These are phyloP conservation scores for Debaryomycetaceae sp. DNA, from an alignment of 1,139 yeast genomes.

Conservation along the genomic window DNA sequence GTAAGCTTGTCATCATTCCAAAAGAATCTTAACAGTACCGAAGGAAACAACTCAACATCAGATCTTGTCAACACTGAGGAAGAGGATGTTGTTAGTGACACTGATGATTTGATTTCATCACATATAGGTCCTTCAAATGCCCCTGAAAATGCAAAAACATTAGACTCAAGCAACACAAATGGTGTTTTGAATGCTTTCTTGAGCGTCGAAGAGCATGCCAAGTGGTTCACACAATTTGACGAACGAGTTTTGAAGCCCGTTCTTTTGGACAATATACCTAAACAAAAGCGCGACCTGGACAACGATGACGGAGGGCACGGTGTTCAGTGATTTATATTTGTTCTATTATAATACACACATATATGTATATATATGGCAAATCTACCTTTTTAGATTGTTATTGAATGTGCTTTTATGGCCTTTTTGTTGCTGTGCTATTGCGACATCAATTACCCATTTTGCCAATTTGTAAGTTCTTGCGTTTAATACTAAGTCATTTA, in stretches of 20 bases:
- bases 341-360: conserved; percentile 1
- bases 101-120: conserved; percentile 30
- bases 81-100: conserved; percentile 36
- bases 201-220: conserved; percentile 73
- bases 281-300: conserved; percentile 10
- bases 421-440: conserved; percentile 49
- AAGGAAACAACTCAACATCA: conserved; percentile 11
- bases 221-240: conserved; percentile 92
- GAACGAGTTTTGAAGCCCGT: conserved; percentile 97
- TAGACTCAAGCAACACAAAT: conserved; percentile 8
- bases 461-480: conserved; percentile 65
- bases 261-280: conserved; percentile 58
- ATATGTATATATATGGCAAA: neutral
- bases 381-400: conserved; percentile 1
- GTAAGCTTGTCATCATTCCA: conserved; percentile 22
- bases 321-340: neutral
- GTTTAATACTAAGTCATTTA: conserved; percentile 61
- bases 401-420: conserved; percentile 7
- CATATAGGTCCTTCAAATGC: conserved; percentile 5
- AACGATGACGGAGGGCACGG: conserved; percentile 6
- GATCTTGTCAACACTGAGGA: conserved; percentile 26
- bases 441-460: conserved; percentile 67
- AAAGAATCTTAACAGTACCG: conserved; percentile 4
- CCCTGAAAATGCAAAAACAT: conserved; percentile 2
- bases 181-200: conserved; percentile 43